Evolutionary conservation across 2,329 filamentous ascomycete species (phyloP).

Genomic region (Exophiala sideris): DNA sequence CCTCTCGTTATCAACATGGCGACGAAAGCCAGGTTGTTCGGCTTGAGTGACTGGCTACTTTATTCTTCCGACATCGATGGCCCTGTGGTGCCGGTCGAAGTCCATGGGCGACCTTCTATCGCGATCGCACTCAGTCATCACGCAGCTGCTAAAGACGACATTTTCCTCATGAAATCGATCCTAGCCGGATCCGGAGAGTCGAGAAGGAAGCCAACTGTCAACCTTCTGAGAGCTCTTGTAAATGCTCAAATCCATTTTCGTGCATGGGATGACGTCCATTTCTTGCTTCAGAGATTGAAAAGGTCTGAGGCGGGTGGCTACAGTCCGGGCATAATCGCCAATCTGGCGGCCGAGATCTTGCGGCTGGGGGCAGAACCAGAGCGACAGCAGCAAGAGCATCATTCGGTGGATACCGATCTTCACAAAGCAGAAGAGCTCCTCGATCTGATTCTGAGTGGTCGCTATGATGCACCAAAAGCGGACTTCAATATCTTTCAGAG

Average conservation of each 20-base stretch:
- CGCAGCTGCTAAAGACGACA: conserved; percentile 48
- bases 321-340: conserved; percentile 31
- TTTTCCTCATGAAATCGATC: conserved; percentile 26
- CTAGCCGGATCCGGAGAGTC: not conserved
- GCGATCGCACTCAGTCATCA: conserved; percentile 55
- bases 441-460: conserved; percentile 17
- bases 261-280: conserved; percentile 19
- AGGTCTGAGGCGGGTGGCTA: conserved; percentile 28
- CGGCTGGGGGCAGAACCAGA: conserved; percentile 15
- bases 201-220: conserved; percentile 18
- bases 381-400: not conserved
- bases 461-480: conserved; percentile 14
- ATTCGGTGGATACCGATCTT: conserved; percentile 2
- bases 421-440: conserved; percentile 12
- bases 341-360: conserved; percentile 35
- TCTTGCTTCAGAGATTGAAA: conserved; percentile 14
- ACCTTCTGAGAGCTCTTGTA: conserved; percentile 19
- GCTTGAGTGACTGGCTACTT: conserved; percentile 54
- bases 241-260: conserved; percentile 13
- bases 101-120: conserved; percentile 48
- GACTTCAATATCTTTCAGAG: conserved; percentile 20
- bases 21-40: conserved; percentile 44
- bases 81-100: conserved; percentile 46
- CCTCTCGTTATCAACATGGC: conserved; percentile 51
- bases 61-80: conserved; percentile 53